Evolutionary conservation across 2,329 filamentous ascomycete genomes (phyloP).

Genomic region (Orbilia quercus): DNA sequence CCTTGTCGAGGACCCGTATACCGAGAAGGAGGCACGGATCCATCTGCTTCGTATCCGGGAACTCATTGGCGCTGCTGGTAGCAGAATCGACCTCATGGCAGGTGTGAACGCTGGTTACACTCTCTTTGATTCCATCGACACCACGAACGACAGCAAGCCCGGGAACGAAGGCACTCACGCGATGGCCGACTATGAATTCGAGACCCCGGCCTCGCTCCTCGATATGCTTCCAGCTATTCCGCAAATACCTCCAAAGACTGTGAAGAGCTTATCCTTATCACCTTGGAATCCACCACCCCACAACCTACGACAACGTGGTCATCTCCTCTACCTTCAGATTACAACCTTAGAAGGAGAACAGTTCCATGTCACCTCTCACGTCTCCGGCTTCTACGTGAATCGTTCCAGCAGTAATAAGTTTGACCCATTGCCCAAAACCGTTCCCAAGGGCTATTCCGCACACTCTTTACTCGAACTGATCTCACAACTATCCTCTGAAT

Average conservation of each 20-base stretch:
- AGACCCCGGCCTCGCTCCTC: conserved; percentile 72
- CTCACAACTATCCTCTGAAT: conserved; percentile 82
- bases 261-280: conserved; percentile 88
- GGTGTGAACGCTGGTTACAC: conserved; percentile 87
- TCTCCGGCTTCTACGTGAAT: conserved; percentile 96
- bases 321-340: conserved; percentile 87
- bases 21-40: conserved; percentile 96
- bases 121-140: conserved; percentile 80
- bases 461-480: conserved; percentile 90
- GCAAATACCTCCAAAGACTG: conserved; percentile 81
- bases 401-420: conserved; percentile 96
- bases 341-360: conserved; percentile 96
- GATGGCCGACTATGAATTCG: conserved; percentile 80
- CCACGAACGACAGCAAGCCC: conserved; percentile 62
- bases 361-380: conserved; percentile 89
- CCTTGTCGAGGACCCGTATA: conserved; percentile 94
- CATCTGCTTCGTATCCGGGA: conserved; percentile 91
- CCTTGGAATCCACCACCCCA: conserved; percentile 97
- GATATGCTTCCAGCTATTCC: conserved; percentile 74
- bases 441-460: conserved; percentile 80
- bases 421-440: conserved; percentile 82
- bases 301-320: conserved; percentile 87
- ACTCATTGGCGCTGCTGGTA: conserved; percentile 88
- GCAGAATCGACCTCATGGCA: conserved; percentile 86
- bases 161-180: conserved; percentile 67